phyloP scores from a whole-genome alignment of 345 rosid genomes.

The Angophora floribunda region DNA sequence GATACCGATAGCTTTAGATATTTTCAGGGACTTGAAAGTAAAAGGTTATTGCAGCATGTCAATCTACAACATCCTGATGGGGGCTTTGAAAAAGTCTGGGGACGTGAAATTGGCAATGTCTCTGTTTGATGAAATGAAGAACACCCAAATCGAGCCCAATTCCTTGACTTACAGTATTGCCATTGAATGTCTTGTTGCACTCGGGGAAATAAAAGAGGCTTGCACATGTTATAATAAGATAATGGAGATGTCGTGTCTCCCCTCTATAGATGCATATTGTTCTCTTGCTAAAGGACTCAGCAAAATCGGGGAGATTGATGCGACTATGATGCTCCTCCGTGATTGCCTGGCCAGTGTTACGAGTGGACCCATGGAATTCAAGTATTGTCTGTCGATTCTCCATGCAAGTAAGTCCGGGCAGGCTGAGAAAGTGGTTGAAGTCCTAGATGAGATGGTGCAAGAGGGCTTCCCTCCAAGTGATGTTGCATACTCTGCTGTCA shows the following conservation, averaged over 20 bases:
- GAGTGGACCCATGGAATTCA: constrained; percentile 73
- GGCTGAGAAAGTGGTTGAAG: constrained; percentile 53
- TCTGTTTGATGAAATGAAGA: constrained; percentile 47
- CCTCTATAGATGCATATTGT: constrained; percentile 54
- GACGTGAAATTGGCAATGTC: constrained; percentile 50
- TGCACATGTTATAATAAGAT: constrained; percentile 64
- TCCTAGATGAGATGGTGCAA: constrained; percentile 65
- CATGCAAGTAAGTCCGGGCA: constrained; percentile 49
- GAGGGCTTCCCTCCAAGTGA: constrained; percentile 51
- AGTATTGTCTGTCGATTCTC: constrained; percentile 47
- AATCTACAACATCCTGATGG: constrained; percentile 59
- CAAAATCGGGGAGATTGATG: constrained; percentile 77
- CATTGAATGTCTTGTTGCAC: constrained; percentile 39
- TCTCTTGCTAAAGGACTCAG: constrained; percentile 68
- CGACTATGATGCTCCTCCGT: constrained; percentile 68
- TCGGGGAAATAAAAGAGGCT: constrained; percentile 52
- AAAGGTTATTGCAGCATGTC: constrained; percentile 50
- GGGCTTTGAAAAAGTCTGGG: constrained; percentile 38
- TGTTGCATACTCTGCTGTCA: constrained; percentile 51
- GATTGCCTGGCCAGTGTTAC: constrained; percentile 69
- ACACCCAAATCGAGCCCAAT: constrained; percentile 35
- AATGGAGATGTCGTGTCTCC: constrained; percentile 57
- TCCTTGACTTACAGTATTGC: constrained; percentile 47
- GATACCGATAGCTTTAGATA: constrained; percentile 39
- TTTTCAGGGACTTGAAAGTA: constrained; percentile 41